These are phyloP conservation scores for Immersiella caudata DNA, from an alignment of 495 filamentous ascomycete genomes.

Conservation along the genomic window DNA sequence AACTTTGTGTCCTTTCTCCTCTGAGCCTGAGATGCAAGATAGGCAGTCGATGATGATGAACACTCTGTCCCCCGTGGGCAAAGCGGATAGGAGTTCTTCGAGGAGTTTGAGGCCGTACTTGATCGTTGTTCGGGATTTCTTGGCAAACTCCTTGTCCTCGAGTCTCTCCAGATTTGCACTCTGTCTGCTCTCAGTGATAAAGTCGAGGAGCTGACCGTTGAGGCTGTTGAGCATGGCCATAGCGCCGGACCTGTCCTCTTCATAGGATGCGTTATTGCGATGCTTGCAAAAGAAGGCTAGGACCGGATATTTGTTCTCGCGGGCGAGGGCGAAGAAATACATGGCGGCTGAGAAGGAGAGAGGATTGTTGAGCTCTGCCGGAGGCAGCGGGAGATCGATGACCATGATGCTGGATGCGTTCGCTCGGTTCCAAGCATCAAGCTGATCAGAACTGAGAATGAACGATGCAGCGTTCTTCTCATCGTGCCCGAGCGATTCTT, in stretches of 20 bases:
- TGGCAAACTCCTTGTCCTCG: background rate
- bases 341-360: slow-evolving; percentile 19
- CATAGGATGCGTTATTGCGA: background rate
- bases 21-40: slow-evolving; percentile 4
- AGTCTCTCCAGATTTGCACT: background rate
- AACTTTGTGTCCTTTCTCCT: background rate
- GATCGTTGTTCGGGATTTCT: background rate
- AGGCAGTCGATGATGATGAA: slow-evolving; percentile 24
- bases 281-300: slow-evolving; percentile 24
- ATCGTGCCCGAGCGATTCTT: slow-evolving; percentile 8
- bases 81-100: slow-evolving; percentile 3
- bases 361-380: slow-evolving; percentile 13
- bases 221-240: slow-evolving; percentile 21
- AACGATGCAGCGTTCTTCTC: slow-evolving; percentile 14
- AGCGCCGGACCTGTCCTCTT: slow-evolving; percentile 5
- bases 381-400: slow-evolving; percentile 14
- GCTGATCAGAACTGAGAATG: slow-evolving; percentile 10
- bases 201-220: slow-evolving; percentile 22
- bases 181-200: slow-evolving; percentile 7
- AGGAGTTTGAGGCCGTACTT: slow-evolving; percentile 8
- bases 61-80: slow-evolving; percentile 18
- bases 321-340: slow-evolving; percentile 3
- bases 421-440: slow-evolving; percentile 7
- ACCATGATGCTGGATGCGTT: slow-evolving; percentile 13
- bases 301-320: background rate